Evolutionary conservation across 2,329 filamentous ascomycete genomes (phyloP).

Genomic region (Zymoseptoria tritici): DNA sequence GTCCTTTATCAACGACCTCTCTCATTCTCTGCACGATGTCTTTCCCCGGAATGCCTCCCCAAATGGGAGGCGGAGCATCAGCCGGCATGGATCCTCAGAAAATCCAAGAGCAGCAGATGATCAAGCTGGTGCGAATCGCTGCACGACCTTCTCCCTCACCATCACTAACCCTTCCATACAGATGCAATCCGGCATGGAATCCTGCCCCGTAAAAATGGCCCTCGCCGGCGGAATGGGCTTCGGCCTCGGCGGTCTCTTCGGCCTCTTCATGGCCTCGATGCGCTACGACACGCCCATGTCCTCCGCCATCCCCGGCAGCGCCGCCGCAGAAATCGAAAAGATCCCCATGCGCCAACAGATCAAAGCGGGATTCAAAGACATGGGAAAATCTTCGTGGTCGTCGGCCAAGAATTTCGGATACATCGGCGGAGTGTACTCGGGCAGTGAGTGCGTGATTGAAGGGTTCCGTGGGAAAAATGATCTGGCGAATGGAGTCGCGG

Average conservation of each 20-base stretch:
- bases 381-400: slow-evolving; percentile 75
- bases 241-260: slow-evolving; percentile 86
- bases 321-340: slow-evolving; percentile 42
- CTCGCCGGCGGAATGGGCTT: slow-evolving; percentile 93
- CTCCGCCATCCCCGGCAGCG: slow-evolving; percentile 41
- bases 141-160: neutral
- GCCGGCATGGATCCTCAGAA: slow-evolving; percentile 25
- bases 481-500: slow-evolving; percentile 74
- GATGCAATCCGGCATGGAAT: slow-evolving; percentile 85
- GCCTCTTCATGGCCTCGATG: slow-evolving; percentile 98
- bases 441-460: slow-evolving; percentile 94
- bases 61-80: slow-evolving; percentile 6
- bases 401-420: slow-evolving; percentile 93
- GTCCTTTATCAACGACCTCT: neutral
- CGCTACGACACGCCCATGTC: slow-evolving; percentile 90
- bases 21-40: slow-evolving; percentile 8
- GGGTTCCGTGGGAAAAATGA: slow-evolving; percentile 91
- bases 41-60: slow-evolving; percentile 11
- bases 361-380: slow-evolving; percentile 80
- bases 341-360: slow-evolving; percentile 82
- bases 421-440: slow-evolving; percentile 82
- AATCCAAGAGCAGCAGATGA: slow-evolving; percentile 42
- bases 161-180: slow-evolving; percentile 31
- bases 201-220: slow-evolving; percentile 78
- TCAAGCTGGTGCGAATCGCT: slow-evolving; percentile 36